A percentile compares a stretch with the other conserved stretches of the same genome.
Evolutionary conservation across 2,329 filamentous ascomycete genomes (phyloP).

Genomic region (Stemphylium lycopersici): DNA sequence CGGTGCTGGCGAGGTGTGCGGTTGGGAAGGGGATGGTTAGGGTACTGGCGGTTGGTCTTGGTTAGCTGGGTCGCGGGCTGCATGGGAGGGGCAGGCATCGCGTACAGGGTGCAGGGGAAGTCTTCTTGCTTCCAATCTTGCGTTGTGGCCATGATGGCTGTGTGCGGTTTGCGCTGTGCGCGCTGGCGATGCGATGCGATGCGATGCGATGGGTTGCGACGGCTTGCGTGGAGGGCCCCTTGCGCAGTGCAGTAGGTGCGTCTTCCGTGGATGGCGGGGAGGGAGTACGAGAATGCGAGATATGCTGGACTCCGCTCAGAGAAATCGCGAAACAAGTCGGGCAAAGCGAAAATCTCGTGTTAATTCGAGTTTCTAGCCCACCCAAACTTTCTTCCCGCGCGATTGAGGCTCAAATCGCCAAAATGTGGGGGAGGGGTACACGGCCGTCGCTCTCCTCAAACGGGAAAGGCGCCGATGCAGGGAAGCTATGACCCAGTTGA

Average conservation of each 20-base stretch:
- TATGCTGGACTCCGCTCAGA: no score
- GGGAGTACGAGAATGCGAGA: no score
- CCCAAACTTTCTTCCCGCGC: neutral
- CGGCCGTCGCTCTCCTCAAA: neutral
- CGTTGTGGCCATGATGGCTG: conserved; percentile 23
- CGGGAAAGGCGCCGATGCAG: conserved; percentile 6
- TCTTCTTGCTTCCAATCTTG: conserved; percentile 26
- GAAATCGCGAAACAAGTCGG: no score
- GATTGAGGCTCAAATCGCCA: conserved; percentile 23
- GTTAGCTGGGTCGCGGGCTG: neutral
- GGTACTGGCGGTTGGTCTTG: conserved; percentile 55
- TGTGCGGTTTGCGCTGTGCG: neutral
- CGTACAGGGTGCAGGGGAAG: conserved; percentile 51
- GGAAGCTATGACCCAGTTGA: conserved; percentile 22
- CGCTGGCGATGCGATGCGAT: neutral
- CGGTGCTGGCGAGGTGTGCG: conserved; percentile 75
- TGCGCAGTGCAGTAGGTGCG: neutral
- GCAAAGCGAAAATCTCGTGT: no score
- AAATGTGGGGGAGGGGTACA: conserved; percentile 23
- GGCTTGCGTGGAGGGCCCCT: neutral
- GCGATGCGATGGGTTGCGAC: neutral
- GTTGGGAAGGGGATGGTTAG: conserved; percentile 83
- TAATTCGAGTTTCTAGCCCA: no score
- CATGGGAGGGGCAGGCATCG: neutral
- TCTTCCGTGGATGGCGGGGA: no score